Evolutionary conservation across 2,329 filamentous ascomycete genomes (phyloP).

Genomic region (Trichoderma sp.): DNA sequence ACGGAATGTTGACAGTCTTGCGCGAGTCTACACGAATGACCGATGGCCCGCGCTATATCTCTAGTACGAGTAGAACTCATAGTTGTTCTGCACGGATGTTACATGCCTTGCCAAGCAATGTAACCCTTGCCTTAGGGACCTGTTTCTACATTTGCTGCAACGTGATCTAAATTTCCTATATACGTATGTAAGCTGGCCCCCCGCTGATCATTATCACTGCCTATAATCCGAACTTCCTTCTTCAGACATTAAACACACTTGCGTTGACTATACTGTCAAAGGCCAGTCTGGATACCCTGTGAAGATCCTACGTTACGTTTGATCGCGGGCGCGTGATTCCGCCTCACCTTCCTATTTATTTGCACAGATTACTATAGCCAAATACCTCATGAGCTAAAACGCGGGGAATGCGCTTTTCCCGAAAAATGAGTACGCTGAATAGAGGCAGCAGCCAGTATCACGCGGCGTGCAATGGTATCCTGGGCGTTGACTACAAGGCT

Average conservation of each 20-base stretch:
- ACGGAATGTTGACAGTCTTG: neutral
- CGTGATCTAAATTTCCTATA: neutral
- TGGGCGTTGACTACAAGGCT: neutral
- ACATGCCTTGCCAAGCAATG: slow-evolving; percentile 14
- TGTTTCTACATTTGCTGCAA: neutral
- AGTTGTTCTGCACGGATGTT: neutral
- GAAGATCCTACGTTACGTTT: slow-evolving; percentile 21
- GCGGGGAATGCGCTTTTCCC: neutral
- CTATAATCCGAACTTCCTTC: neutral
- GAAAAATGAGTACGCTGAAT: neutral
- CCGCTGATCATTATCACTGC: neutral
- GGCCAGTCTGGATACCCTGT: neutral
- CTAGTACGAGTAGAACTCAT: neutral
- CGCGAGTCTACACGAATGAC: neutral
- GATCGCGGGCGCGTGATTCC: neutral
- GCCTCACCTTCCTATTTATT: neutral
- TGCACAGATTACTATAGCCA: neutral
- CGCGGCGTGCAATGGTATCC: neutral
- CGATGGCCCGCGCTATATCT: neutral
- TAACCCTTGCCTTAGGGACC: neutral
- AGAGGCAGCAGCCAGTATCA: neutral
- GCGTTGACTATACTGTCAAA: neutral
- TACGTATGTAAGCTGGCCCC: neutral
- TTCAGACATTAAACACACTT: neutral
- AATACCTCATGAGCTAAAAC: neutral